Base-by-base conservation (phyloP, 257 asterid genomes). In the Solanum ahanhuiri region DNA sequence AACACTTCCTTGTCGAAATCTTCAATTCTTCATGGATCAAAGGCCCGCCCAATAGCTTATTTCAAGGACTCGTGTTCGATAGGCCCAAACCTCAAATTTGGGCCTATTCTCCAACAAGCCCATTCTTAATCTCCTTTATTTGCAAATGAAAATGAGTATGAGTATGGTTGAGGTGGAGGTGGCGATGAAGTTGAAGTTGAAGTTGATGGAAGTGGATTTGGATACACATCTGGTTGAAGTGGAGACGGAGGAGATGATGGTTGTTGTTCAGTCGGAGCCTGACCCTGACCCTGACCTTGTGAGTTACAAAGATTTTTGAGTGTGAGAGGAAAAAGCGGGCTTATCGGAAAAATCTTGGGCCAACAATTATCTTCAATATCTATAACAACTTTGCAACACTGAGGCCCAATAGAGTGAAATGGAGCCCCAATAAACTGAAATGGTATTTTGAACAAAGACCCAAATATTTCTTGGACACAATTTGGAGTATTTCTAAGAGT, bases 351-450 rank as follows among this genome's bases (percentile, higher is more conserved):
- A 12, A 76, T 51, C 66, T 83, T 87, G 2, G 90, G 87, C 92
- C 91, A 90, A 51, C 91, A 90, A 71, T 81, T 79, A 20, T 84
- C 88, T 11, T 90, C 90, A 31, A 90, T 63, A 6, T 57, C 28
- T 9, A 66, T 18, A 58, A 88, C 25, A 31, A 88, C 86, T 10
- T 31, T 75, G 73, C 92, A 90, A 73, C 92, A 90, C 5, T 72
- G 83, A 22, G 92, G 87, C 9, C 90, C 91, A 43, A 90, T 72
- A 7, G 85, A 30, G 0, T 76, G 77, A 4, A 86, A 57, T 12
- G 84, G 83, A 33, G 66, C 84, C 81, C 33, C 5, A 9, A 75
- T 72, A 72, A 86, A 81, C 2, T 12, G 18, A 45, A 81, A 81
- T 81, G 84, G 69, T 12, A 81, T 11, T n/a, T 39, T 48, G 30